Evolutionary conservation across 495 filamentous ascomycete species (phyloP), one percentile per base, ranked within the genome.

Genomic region (Podospora comata): DNA sequence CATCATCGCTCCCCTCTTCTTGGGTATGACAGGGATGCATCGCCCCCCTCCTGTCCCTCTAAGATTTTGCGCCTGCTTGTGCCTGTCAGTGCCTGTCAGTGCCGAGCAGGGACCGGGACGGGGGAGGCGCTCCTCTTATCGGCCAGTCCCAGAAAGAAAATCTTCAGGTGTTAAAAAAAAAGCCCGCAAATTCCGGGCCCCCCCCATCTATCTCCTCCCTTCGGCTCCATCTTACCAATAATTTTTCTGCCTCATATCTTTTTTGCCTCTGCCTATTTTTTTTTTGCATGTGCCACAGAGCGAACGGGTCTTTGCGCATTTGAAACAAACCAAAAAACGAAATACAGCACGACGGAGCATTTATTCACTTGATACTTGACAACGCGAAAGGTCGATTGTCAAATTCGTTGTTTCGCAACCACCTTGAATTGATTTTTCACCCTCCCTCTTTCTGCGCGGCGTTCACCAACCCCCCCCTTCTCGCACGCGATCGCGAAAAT

Each of bases 361-460:
- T 48, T 18, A 48, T 48, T 48, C 39, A 48, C 39, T 48, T 48
- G 39, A 48, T 48, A 48, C 15, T 48, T 67, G 70, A 70, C 68
- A 65, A 70, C 73, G 70, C 73, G 73, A 72, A 4, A 72, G 71
- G 73, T 28, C 71, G 68, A 71, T 70, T 67, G 67, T 71, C 70
- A 67, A 72, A 30, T 44, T 13, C 23, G 11, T 60, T 30, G 28
- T 20, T 20, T 39, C 61, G 18, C 62, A 1, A 23, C 23, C 1
- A 69, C 13, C 13, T 15, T 18, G 19, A 23, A 53, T 39, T 53
- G 20, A 60, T 30, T 39, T 64, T 58, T 23, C 0, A 23, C n/a
- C 55, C 3, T 58, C 55, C n/a, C 55, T 58, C 23, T 58, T 58
- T 26, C 55, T 58, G 55, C n/a, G 55, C 54, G 64, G 48, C 64